Conservation (phyloP, 2,329 filamentous ascomycete genomes). For the Fusarium chlamydosporum region DNA sequence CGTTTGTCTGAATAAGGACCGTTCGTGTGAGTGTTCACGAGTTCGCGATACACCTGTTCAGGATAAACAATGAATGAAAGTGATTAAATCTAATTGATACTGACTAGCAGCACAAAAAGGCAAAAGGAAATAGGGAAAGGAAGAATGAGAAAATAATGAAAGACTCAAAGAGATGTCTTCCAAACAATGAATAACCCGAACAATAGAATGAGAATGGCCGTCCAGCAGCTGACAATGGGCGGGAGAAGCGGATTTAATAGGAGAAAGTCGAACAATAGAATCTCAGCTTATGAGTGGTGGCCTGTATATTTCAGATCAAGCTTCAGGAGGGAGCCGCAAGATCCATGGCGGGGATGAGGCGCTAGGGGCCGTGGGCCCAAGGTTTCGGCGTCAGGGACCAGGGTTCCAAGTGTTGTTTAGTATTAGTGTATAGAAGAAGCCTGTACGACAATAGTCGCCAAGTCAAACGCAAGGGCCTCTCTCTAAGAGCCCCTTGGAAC, state of each 20-base stretch:
- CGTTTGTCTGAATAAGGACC: constrained; percentile 41
- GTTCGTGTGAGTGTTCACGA: constrained; percentile 29
- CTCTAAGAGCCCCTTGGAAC: constrained; percentile 39
- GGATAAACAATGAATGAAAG: constrained; percentile 41
- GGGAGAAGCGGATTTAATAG: constrained; percentile 49
- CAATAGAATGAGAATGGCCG: constrained; percentile 50
- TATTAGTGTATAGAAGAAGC: constrained; percentile 43
- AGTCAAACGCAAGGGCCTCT: constrained; percentile 47
- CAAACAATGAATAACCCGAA: constrained; percentile 46
- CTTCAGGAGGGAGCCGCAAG: constrained; percentile 51
- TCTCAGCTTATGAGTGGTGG: constrained; percentile 43
- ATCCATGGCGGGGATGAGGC: constrained; percentile 50
- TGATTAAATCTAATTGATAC: constrained; percentile 47
- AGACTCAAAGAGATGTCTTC: constrained; percentile 48
- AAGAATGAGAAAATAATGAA: constrained; percentile 48
- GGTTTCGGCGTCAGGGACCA: constrained; percentile 41
- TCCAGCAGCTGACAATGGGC: constrained; percentile 43
- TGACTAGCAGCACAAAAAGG: constrained; percentile 48
- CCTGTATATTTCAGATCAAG: constrained; percentile 39
- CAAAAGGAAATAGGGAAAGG: constrained; percentile 40
- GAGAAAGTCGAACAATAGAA: constrained; percentile 47
- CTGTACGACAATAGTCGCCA: constrained; percentile 45
- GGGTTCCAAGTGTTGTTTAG: constrained; percentile 37
- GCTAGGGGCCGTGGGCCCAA: constrained; percentile 44
- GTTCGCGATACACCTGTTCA: constrained; percentile 38